phyloP scores from a whole-genome alignment of 1,284 basidiomycete species.

The Trichosporon sp. region DNA sequence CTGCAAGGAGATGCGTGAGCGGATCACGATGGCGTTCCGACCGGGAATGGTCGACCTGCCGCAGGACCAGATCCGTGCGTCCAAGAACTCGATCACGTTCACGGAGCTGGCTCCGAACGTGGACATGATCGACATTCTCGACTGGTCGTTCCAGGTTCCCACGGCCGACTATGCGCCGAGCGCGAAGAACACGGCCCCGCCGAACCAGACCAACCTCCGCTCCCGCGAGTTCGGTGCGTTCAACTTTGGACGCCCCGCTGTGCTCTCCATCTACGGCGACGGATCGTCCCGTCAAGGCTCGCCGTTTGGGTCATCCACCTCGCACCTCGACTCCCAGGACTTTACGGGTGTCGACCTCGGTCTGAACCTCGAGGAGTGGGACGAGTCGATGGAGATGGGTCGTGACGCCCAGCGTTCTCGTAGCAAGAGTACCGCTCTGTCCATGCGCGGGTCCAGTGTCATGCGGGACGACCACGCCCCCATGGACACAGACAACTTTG shows the following conservation, averaged over 20 bases:
- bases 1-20: conserved; percentile 90
- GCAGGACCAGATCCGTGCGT: conserved; percentile 82
- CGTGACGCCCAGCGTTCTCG: conserved; percentile 58
- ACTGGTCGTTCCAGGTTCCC: conserved; percentile 32
- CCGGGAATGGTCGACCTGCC: conserved; percentile 91
- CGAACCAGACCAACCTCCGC: conserved; percentile 29
- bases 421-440: conserved; percentile 48
- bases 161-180: conserved; percentile 11
- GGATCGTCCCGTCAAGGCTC: conserved; percentile 36
- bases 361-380: conserved; percentile 50
- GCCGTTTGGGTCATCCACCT: conserved; percentile 30
- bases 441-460: conserved; percentile 7
- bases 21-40: conserved; percentile 94
- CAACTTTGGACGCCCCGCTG: conserved; percentile 42
- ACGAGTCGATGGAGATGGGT: conserved; percentile 58
- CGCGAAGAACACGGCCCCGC: conserved; percentile 19
- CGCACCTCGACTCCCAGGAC: conserved; percentile 78
- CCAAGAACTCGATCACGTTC: conserved; percentile 60
- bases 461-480: conserved; percentile 52
- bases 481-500: conserved; percentile 33
- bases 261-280: conserved; percentile 51
- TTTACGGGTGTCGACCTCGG: conserved; percentile 53
- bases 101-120: conserved; percentile 23
- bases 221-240: conserved; percentile 42
- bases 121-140: conserved; percentile 38